These are phyloP conservation scores for Apostasia shenzhenica DNA, from an alignment of 106 monocot species.

Conservation along the genomic window DNA sequence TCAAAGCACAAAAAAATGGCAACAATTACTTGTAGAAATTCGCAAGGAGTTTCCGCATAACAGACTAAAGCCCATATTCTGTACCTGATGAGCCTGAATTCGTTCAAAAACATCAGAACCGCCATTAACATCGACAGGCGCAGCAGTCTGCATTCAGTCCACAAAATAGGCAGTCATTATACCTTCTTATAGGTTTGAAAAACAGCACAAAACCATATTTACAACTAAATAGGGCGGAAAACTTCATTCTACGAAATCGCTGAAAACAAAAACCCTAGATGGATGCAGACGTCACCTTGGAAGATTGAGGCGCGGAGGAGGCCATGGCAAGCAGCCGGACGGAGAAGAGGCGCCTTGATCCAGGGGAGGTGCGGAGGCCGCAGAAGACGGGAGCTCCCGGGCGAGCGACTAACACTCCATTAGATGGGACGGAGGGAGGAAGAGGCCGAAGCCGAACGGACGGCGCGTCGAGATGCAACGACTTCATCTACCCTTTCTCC, in stretches of 20 bases:
- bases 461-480: not conserved
- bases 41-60: no score
- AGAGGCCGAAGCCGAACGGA: not conserved
- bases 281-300: constrained; percentile 14
- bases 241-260: not conserved
- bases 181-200: not conserved
- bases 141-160: constrained; percentile 12
- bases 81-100: constrained; percentile 52
- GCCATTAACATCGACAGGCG: constrained; percentile 11
- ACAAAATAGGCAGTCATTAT: not conserved
- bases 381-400: not conserved
- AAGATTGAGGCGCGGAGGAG: constrained; percentile 26
- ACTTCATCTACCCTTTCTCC: constrained; percentile 1
- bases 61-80: not conserved
- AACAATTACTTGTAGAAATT: not conserved
- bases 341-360: constrained; percentile 4
- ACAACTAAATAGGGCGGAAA: not conserved
- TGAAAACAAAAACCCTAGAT: not conserved
- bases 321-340: constrained; percentile 20
- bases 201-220: not conserved
- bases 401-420: not conserved
- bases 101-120: constrained; percentile 21
- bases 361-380: not conserved
- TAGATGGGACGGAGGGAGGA: not conserved
- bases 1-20: no score